Percentiles rank a stretch among this genome's conserved stretches.
phyloP scores from a whole-genome alignment of 768 basidiomycete genomes.

The Rhizopogon roseolus region DNA sequence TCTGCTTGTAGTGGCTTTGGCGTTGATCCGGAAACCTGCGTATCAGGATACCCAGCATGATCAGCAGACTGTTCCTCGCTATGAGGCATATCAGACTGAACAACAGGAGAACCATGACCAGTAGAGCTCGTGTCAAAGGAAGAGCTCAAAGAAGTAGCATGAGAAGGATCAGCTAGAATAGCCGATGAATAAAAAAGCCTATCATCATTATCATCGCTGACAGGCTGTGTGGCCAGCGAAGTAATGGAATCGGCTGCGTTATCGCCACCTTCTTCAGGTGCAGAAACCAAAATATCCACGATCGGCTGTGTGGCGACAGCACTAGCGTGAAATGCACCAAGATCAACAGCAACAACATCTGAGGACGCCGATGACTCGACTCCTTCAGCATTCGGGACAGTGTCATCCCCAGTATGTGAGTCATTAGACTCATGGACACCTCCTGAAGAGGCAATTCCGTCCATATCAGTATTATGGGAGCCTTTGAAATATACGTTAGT shows the following conservation, averaged over 20 bases:
- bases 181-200: conserved; percentile 16
- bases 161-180: conserved; percentile 25
- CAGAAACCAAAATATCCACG: conserved; percentile 15
- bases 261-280: conserved; percentile 13
- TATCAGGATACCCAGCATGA: conserved; percentile 39
- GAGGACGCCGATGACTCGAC: conserved; percentile 22
- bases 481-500: conserved; percentile 51
- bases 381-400: conserved; percentile 15
- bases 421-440: conserved; percentile 10
- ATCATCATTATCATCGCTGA: conserved; percentile 15
- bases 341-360: conserved; percentile 12
- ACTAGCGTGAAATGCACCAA: conserved; percentile 10
- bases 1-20: conserved; percentile 34
- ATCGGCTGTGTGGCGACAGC: conserved; percentile 17
- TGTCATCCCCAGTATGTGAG: conserved; percentile 15
- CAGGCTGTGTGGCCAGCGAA: conserved; percentile 18
- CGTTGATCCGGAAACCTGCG: conserved; percentile 32
- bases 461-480: conserved; percentile 32
- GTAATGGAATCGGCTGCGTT: conserved; percentile 9
- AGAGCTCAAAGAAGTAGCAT: conserved; percentile 27
- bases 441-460: conserved; percentile 29
- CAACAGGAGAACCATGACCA: conserved; percentile 33
- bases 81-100: conserved; percentile 40
- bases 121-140: conserved; percentile 44
- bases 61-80: conserved; percentile 38